Base-by-base conservation (phyloP, 2,329 filamentous ascomycete genomes). In the Calonectria pauciramosa region DNA sequence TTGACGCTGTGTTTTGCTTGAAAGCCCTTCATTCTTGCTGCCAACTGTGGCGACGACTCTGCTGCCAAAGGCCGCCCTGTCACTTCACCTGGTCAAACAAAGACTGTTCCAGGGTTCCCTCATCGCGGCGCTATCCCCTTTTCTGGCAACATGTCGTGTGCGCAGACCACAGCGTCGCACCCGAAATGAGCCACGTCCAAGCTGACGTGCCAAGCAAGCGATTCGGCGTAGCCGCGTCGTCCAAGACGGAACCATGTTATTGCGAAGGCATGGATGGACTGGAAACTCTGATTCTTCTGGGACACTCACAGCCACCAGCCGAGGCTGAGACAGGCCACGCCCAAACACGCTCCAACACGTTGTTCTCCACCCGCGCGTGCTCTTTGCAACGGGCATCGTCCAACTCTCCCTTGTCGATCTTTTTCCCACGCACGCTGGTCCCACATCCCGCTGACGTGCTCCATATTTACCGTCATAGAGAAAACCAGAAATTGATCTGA, bases 91-190 rank as follows among this genome's bases (percentile, higher is more conserved):
- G 11, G n/a, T 18, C 34, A 60, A 60, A 60, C 56, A 28, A 41
- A n/a, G 11, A 26, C 6, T 18, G 23, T 60, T 28, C 28, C 38
- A 51, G 47, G 30, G 34, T 67, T 7, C 36, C 51, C 44, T 67
- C 30, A 36, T 28, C 23, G 8, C 44, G 44, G 34, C 59, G 36
- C 60, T 56, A 59, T 3, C 52, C 32, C 68, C 26, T 23, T 38
- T 60, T 66, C 11, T 26, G 51, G 71, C 68, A 73, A 69, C 30
- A 20, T 49, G 66, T 73, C 71, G 56, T 66, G 71, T 70, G 66
- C 66, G 18, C 41, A 34, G 54, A 20, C 54, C 54, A 59, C 59
- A 52, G 69, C 59, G 67, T 60, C 38, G 60, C 71, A 70, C 56
- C 59, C 36, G 51, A 70, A 66, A 70, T 69, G 59, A 73, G 65